Evolutionary conservation across 108 stramenopile species (phyloP), one percentile per base, ranked within the genome.

Genomic region (Cyclotella choctawhatcheeana): DNA sequence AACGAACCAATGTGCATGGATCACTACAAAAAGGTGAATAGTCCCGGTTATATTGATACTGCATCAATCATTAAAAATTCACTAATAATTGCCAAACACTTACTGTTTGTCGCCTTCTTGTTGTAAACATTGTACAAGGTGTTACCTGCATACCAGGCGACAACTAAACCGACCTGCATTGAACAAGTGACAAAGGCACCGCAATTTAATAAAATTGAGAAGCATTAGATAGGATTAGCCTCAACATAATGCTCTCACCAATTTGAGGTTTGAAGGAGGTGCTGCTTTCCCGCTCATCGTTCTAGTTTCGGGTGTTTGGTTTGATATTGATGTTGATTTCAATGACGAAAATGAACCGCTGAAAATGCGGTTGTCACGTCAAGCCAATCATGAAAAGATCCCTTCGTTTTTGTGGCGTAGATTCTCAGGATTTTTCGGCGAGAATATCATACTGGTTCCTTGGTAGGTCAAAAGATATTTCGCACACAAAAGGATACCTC

Each of bases 121-220:
- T 93, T 93, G 89, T 84, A 93, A 37, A 93, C 79, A 74, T 93
- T 93, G 88, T 93, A 93, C 44, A 90, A 74, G 5, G 93, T 93
- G 76, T 93, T 93, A 50, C 93, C 93, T 16, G 90, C 90, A 77
- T 93, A 93, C 93, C 93, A 93, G 35, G 80, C 80, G 45, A 79
- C 82, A 12, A 93, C 93, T 50, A 93, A 78, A 25, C 82, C 61
- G 30, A 85, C 76, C 92, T 93, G 30, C 8, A 27, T 5, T 26
- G 14, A 30, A 7, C 5, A 55, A 55, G 30, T 27, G 2, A 55
- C 21, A 12, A 30, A 30, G 1, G 31, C 3, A 30, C 29, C 10
- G 55, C n/a, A 29, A 60, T 60, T 1, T 16, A 18, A 6, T 18
- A 5, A 26, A 55, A 14, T 55, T n/a, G n/a, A n/a, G n/a, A n/a